These are phyloP conservation scores for Penicillium polonicum DNA, from an alignment of 2,329 filamentous ascomycete genomes.

Conservation along the genomic window DNA sequence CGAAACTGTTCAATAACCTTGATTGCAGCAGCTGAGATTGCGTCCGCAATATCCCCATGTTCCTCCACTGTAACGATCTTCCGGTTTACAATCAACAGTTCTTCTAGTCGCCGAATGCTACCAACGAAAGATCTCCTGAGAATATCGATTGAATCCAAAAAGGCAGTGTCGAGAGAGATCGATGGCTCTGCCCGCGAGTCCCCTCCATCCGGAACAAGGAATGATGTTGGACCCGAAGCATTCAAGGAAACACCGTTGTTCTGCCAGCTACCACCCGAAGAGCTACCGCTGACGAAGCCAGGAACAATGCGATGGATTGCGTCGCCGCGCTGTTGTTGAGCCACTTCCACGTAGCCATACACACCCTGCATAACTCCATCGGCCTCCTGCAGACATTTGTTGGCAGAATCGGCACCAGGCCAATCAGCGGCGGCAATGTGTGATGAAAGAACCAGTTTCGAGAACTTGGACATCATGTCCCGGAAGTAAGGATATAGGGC, in stretches of 20 bases:
- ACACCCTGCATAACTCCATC: constrained; percentile 92
- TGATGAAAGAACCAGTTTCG: constrained; percentile 96
- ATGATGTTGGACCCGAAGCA: constrained; percentile 65
- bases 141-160: constrained; percentile 82
- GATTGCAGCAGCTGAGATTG: constrained; percentile 72
- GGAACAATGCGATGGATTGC: constrained; percentile 90
- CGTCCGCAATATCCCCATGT: constrained; percentile 78
- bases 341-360: constrained; percentile 94
- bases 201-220: constrained; percentile 82
- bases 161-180: constrained; percentile 68
- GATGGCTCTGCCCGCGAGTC: constrained; percentile 71
- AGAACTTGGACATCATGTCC: constrained; percentile 99
- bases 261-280: constrained; percentile 82
- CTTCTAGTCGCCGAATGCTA: constrained; percentile 82
- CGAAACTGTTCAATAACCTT: constrained; percentile 86
- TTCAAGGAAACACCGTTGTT: constrained; percentile 61
- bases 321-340: constrained; percentile 87
- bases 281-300: constrained; percentile 86
- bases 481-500: constrained; percentile 94
- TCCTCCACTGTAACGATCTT: constrained; percentile 76
- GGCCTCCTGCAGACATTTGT: constrained; percentile 96
- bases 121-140: constrained; percentile 81
- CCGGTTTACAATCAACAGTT: constrained; percentile 72
- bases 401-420: constrained; percentile 87
- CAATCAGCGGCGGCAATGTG: constrained; percentile 97